Base-by-base conservation (phyloP, 768 basidiomycete genomes). In the Tylopilus intermedius region DNA sequence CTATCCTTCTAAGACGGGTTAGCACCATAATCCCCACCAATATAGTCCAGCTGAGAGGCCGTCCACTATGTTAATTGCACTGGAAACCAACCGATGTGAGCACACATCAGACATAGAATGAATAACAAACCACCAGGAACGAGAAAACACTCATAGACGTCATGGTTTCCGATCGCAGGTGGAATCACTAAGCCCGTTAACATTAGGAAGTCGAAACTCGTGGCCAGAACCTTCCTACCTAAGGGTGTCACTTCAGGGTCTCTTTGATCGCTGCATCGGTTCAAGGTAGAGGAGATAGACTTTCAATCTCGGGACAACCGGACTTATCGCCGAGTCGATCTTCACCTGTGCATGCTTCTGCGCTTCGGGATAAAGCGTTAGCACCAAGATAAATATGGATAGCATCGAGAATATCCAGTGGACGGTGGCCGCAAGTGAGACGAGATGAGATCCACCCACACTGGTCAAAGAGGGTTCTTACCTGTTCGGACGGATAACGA, bases 71-170 rank as follows among this genome's bases (percentile, higher is more conserved):
- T 48, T 2, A 5, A 51, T 54, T 11, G 58, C 40, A 33, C 40
- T 47, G 50, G 5, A 18, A 47, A 30, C 15, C 13, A 26, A 40
- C 22, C 4, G 7, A 30, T n/a, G 41, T 47, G 5, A 53, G 21
- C 14, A 29, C 14, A 38, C 22, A 15, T n/a, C n/a, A 5, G 7
- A 29, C 2, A 4, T 24, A 24, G 2, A 5, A 24, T 30, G 30
- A 30, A 3, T 18, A 15, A 8, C 13, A 22, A 35, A 50, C 49
- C 49, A 54, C 72, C 72, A 8, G 81, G 81, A 44, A 83, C 83
- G 10, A 74, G 59, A 50, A 78, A 76, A 7, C 22, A 13, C 32
- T 35, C 18, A 33, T 22, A 35, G 32, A 33, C 18, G n/a, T 45
- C 76, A 45, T 75, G 72, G 38, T 71, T 54, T 1, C 70, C 71